These are phyloP conservation scores for Endothia cerciana DNA, from an alignment of 2,329 filamentous ascomycete species.

Conservation along the genomic window DNA sequence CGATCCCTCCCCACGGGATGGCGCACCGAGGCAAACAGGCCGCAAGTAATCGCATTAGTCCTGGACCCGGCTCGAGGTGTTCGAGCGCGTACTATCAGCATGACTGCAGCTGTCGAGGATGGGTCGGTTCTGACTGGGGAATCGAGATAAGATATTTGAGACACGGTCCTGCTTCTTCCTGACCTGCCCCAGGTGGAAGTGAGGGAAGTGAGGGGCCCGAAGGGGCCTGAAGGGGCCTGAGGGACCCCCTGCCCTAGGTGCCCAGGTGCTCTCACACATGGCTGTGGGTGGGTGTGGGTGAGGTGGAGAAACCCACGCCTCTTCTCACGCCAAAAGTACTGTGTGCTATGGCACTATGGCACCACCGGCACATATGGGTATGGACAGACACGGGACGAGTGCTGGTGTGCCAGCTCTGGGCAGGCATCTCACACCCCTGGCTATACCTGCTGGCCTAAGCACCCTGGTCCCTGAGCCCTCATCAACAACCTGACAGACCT, in stretches of 20 bases:
- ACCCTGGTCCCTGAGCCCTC: not conserved
- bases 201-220: not conserved
- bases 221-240: not conserved
- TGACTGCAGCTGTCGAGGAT: not conserved
- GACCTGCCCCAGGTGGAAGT: not conserved
- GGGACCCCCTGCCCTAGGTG: not conserved
- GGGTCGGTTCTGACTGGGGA: not conserved
- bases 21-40: not conserved
- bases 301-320: not conserved
- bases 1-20: conserved; percentile 2
- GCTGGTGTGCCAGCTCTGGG: not conserved
- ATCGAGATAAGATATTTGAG: not conserved
- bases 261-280: not conserved
- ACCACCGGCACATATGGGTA: no score
- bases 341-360: not conserved
- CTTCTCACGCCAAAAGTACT: not conserved
- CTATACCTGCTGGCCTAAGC: not conserved
- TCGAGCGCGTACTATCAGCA: not conserved
- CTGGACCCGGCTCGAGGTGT: not conserved
- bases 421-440: not conserved
- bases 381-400: no score
- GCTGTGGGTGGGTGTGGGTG: conserved; percentile 1
- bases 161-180: not conserved
- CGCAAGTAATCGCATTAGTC: not conserved
- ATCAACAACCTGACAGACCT: not conserved